A percentile compares a stretch with the other conserved stretches of the same genome.
phyloP scores from a whole-genome alignment of 805 yeast species.

The Teunomyces pallodes region DNA sequence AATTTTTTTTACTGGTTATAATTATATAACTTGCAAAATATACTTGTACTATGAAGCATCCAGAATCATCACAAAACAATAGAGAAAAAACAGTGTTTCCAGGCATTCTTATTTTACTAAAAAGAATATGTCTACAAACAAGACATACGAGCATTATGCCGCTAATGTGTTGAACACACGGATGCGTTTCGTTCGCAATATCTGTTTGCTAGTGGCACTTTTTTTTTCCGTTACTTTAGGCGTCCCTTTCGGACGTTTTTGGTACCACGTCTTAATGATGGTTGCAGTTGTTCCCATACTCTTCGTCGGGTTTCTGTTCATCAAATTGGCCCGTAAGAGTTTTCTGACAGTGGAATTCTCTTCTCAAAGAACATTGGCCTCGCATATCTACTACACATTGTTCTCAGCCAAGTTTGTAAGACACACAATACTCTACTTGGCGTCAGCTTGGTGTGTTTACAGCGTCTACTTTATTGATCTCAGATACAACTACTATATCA shows the following conservation, averaged over 20 bases:
- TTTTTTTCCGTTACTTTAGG: constrained; percentile 20
- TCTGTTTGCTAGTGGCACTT: constrained; percentile 27
- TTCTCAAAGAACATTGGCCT: constrained; percentile 29
- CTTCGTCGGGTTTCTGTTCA: constrained; percentile 24
- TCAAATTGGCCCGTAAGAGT: constrained; percentile 23
- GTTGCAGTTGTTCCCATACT: constrained; percentile 30
- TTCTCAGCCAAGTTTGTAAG: constrained; percentile 16
- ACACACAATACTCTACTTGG: constrained; percentile 17
- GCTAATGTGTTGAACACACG: constrained; percentile 31
- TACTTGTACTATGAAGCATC: no score
- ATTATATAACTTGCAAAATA: background rate
- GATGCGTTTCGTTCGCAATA: constrained; percentile 33
- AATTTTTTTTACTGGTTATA: background rate
- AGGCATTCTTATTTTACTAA: background rate
- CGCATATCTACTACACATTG: constrained; percentile 25
- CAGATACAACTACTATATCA: constrained; percentile 24
- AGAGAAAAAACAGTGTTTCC: background rate
- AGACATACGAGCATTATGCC: constrained; percentile 25
- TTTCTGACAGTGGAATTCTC: constrained; percentile 32
- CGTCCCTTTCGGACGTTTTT: constrained; percentile 28
- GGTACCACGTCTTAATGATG: constrained; percentile 28
- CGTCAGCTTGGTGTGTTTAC: constrained; percentile 23
- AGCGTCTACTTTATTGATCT: constrained; percentile 20
- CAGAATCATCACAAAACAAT: background rate
- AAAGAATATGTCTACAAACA: background rate